Conservation (phyloP, 352 stramenopile genomes). For the Paralagenidium karlingii region DNA sequence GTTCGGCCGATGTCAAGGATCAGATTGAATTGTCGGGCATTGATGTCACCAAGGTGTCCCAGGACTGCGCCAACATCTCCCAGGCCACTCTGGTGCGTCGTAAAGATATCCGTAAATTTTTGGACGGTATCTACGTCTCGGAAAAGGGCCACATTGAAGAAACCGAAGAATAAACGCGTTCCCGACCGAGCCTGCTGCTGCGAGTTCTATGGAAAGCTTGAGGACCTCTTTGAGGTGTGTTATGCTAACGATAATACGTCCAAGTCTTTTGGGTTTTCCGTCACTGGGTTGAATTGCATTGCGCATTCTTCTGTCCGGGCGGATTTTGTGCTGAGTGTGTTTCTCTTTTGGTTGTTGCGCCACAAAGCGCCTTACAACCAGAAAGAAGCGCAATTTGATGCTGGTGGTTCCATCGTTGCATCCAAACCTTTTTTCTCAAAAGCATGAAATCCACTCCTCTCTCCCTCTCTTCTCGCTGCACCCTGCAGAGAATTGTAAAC, state of each 20-base stretch:
- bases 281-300: conserved; percentile 81
- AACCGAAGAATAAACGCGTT: too few relatives aligned
- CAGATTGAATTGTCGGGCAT: conserved; percentile 98
- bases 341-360: not conserved
- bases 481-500: too few relatives aligned
- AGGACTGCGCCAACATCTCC: conserved; percentile 79
- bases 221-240: too few relatives aligned
- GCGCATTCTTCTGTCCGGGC: conserved; percentile 86
- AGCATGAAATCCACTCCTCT: conserved; percentile 34
- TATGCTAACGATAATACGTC: too few relatives aligned
- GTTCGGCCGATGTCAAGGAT: conserved; percentile 97
- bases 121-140: conserved; percentile 99
- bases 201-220: too few relatives aligned
- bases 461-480: conserved; percentile 1
- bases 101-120: conserved; percentile 99
- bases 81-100: conserved; percentile 73
- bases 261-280: too few relatives aligned
- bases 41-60: conserved; percentile 95
- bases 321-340: conserved; percentile 25
- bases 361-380: too few relatives aligned
- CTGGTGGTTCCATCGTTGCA: too few relatives aligned
- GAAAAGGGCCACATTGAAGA: conserved; percentile 89
- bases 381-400: too few relatives aligned
- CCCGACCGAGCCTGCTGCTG: too few relatives aligned
- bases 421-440: too few relatives aligned